Conservation (phyloP, 768 basidiomycete genomes). For the Phallus indusiatus region DNA sequence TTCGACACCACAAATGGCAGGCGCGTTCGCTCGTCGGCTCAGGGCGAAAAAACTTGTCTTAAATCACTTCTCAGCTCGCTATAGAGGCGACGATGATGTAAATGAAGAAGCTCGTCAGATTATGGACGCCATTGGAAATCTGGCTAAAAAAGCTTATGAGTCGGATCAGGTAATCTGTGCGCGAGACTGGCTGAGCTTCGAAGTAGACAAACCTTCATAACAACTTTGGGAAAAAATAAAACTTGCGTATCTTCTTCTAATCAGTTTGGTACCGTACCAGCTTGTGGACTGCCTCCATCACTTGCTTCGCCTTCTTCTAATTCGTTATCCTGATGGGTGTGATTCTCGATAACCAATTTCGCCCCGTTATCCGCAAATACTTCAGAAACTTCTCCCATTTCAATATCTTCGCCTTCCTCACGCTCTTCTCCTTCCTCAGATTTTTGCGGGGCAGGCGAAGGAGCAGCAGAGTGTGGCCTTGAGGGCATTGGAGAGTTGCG, state of each 20-base stretch:
- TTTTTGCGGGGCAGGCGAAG: constrained; percentile 10
- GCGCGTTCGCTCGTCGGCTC: constrained; percentile 17
- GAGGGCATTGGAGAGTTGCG: constrained; percentile 6
- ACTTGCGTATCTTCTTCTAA: no score
- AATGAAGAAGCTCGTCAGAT: constrained; percentile 37
- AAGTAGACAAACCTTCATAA: constrained; percentile 33
- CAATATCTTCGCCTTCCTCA: constrained; percentile 57
- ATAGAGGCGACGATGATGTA: constrained; percentile 54
- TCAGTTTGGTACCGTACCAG: constrained; percentile 58
- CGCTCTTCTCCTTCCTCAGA: constrained; percentile 17
- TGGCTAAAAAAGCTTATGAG: constrained; percentile 47
- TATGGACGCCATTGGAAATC: constrained; percentile 52
- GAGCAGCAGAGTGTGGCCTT: constrained; percentile 12
- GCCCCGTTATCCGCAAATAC: constrained; percentile 34
- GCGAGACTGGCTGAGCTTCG: constrained; percentile 64
- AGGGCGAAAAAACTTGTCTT: constrained; percentile 16
- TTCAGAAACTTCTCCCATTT: constrained; percentile 88
- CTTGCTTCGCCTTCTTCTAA: constrained; percentile 84
- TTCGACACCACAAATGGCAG: constrained; percentile 22
- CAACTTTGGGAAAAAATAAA: constrained; percentile 9
- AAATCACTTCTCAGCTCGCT: constrained; percentile 35
- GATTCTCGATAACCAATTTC: constrained; percentile 27
- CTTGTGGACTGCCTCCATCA: constrained; percentile 69
- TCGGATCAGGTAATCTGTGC: constrained; percentile 54
- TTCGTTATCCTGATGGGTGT: constrained; percentile 57